A percentile compares a stretch with the other conserved stretches of the same genome.
These are phyloP conservation scores for Pseudogymnoascus sp. DNA, from an alignment of 2,329 filamentous ascomycete species.

Conservation along the genomic window DNA sequence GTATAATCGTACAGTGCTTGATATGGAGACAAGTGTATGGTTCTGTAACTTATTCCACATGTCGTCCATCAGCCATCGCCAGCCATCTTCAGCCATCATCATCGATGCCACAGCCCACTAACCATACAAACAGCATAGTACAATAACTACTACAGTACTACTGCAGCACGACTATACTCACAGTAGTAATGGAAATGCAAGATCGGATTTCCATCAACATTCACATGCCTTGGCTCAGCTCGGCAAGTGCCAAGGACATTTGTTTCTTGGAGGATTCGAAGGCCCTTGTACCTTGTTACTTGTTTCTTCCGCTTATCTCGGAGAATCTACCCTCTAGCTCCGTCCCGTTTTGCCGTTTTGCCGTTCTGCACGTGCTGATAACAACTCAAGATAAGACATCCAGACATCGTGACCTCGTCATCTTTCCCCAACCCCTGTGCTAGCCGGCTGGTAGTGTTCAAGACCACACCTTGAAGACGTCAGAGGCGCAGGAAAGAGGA, in stretches of 20 bases:
- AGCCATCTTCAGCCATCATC: not conserved
- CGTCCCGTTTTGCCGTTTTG: not conserved
- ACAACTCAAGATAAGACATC: not conserved
- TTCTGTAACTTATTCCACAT: not conserved
- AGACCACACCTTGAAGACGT: not conserved
- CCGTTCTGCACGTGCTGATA: not conserved
- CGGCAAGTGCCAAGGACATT: not conserved
- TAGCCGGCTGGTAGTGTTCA: not conserved
- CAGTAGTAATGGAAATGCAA: not conserved
- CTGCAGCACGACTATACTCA: not conserved
- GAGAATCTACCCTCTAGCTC: not conserved
- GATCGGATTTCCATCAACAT: not conserved
- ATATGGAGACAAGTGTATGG: not conserved
- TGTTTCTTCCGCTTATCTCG: not conserved
- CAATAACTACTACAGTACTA: not conserved
- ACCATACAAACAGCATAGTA: not conserved
- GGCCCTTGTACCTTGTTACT: not conserved
- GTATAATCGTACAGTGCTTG: not conserved
- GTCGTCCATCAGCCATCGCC: not conserved
- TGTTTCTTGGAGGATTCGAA: not conserved
- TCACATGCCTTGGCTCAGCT: conserved; percentile 3
- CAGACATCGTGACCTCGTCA: not conserved
- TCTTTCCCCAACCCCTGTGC: not conserved
- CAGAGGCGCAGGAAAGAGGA: not conserved
- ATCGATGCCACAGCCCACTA: not conserved